Conservation (phyloP, 2,329 filamentous ascomycete species). For the Colletotrichum sansevieriae region DNA sequence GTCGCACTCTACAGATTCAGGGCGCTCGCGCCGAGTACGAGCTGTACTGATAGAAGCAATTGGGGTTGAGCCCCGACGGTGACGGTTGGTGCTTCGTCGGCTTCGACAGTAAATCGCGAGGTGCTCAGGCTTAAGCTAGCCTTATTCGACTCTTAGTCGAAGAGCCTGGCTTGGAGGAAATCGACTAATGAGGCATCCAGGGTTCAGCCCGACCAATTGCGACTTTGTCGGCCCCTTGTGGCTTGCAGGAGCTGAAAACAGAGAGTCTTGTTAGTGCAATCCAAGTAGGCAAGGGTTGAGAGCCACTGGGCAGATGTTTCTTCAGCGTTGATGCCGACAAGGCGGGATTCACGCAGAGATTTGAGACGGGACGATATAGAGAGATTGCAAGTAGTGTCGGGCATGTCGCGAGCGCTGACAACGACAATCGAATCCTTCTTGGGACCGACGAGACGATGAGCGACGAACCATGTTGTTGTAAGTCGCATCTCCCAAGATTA, state of each 20-base stretch:
- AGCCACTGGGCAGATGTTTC: slow-evolving; percentile 3
- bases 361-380: slow-evolving; percentile 8
- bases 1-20: slow-evolving; percentile 18
- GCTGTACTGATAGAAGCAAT: slow-evolving; percentile 11
- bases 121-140: slow-evolving; percentile 45
- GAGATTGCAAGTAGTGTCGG: not conserved
- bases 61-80: slow-evolving; percentile 14
- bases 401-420: not conserved
- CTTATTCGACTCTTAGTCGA: slow-evolving; percentile 42
- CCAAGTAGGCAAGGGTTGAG: slow-evolving; percentile 11
- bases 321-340: not conserved
- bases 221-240: slow-evolving; percentile 42
- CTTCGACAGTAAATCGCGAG: slow-evolving; percentile 24
- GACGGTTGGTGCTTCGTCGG: slow-evolving; percentile 13
- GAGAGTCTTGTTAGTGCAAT: slow-evolving; percentile 25
- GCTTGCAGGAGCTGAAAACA: slow-evolving; percentile 55
- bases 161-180: slow-evolving; percentile 47
- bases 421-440: slow-evolving; percentile 24
- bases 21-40: not conserved
- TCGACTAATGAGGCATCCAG: slow-evolving; percentile 37
- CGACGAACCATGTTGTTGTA: slow-evolving; percentile 18
- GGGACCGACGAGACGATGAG: not conserved
- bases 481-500: slow-evolving; percentile 29
- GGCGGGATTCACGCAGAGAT: slow-evolving; percentile 42
- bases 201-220: slow-evolving; percentile 46